Base-by-base conservation (phyloP, 768 basidiomycete species). In the Hirschioporus abietinus region DNA sequence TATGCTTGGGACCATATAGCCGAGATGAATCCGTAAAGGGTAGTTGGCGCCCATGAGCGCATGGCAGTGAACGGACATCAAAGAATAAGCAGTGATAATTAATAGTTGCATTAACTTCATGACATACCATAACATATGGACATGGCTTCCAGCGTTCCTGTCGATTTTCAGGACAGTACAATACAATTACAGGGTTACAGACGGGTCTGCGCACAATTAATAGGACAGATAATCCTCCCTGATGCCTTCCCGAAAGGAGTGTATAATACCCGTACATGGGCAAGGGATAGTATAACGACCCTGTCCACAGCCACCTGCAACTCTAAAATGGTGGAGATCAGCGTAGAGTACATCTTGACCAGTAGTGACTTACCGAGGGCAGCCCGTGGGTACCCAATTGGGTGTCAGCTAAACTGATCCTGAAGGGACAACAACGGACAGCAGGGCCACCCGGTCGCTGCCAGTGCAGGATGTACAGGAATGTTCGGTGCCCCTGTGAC, bases 261-360 rank as follows among this genome's bases (percentile, higher is more conserved):
- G 42, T 15, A 10, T 6, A 15, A 52, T 52, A 20, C 42, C 42
- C 42, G 42, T 52, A 15, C 42, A 15, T 20, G 42, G 42, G 42
- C 20, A 52, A 52, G 42, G 42, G 42, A 52, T 52, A 52, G 42
- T 52, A 52, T 15, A 52, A 20, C 12, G 42, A 15, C 42, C 42
- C 42, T 52, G 42, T 52, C 42, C 42, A 52, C 42, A 52, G 42
- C 42, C 42, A 52, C 42, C 42, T 52, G 42, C 42, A 52, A 52
- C 42, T 52, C 42, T 52, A 52, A 52, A 52, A 2, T 5, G 42
- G 42, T 20, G 12, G 42, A 12, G 42, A 52, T 52, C 42, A 52
- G 20, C 42, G 12, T 52, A 52, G 6, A 52, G 20, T 52, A 20
- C 42, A 52, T 52, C 42, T 52, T 20, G 12, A 12, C 15, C 42